Conservation (phyloP, 805 yeast species). For the Starmerella stellata region DNA sequence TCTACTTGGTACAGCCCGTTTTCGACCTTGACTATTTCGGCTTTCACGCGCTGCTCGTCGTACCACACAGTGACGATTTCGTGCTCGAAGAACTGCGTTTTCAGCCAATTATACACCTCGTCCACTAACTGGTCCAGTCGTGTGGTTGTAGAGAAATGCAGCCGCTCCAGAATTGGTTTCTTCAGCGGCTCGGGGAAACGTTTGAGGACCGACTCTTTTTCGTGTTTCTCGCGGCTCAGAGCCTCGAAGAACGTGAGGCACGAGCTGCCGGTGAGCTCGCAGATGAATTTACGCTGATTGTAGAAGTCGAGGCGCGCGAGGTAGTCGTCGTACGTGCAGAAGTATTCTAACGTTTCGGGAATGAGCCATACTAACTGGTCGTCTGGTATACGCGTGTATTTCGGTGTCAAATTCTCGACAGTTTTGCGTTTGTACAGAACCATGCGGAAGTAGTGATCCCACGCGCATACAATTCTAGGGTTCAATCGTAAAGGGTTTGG, state of each 20-base stretch:
- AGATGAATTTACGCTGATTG: slow-evolving; percentile 54
- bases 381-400: slow-evolving; percentile 13
- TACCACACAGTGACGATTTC: slow-evolving; percentile 53
- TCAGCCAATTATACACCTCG: slow-evolving; percentile 59
- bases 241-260: slow-evolving; percentile 86
- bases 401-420: slow-evolving; percentile 19
- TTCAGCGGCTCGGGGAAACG: slow-evolving; percentile 80
- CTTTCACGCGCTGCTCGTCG: slow-evolving; percentile 30
- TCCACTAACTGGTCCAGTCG: slow-evolving; percentile 79
- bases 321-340: slow-evolving; percentile 56
- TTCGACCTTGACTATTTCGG: slow-evolving; percentile 29
- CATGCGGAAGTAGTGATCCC: slow-evolving; percentile 17
- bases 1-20: slow-evolving; percentile 7
- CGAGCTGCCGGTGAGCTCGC: slow-evolving; percentile 90
- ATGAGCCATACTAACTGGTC: slow-evolving; percentile 61
- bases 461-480: no score
- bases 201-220: slow-evolving; percentile 42
- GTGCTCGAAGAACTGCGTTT: slow-evolving; percentile 77
- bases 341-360: slow-evolving; percentile 80
- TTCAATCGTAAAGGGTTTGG: no score
- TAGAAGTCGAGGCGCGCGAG: slow-evolving; percentile 30
- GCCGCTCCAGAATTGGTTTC: slow-evolving; percentile 72
- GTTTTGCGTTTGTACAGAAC: slow-evolving; percentile 26
- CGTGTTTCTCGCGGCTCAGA: slow-evolving; percentile 42
- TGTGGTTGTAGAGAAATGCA: slow-evolving; percentile 66